Evolutionary conservation across 75 land plant genomes (phyloP), one percentile per base, ranked within the genome.

Genomic region (Adiantum capillusveneris): DNA sequence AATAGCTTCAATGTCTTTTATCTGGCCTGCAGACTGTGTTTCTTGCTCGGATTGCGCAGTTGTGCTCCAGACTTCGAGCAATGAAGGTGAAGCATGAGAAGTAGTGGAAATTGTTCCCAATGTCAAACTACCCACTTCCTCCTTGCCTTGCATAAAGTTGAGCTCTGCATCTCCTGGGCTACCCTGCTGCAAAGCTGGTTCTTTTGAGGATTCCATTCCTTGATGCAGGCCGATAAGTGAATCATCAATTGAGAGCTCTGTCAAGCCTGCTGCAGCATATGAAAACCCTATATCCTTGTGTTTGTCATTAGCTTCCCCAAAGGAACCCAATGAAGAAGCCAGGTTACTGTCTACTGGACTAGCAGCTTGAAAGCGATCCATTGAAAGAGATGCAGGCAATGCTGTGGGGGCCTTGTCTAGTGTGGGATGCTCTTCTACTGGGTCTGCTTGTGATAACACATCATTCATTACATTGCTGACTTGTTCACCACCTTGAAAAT

Each of bases 41-140:
- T 46, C 50, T 6, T 46, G 50, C 50, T 46, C 50, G 17, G 18
- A 46, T 46, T 46, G 50, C 17, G 50, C 18, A 6, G 50, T 46
- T 18, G 50, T 46, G 6, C 50, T 46, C 50, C 50, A 46, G 2
- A 46, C 50, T 18, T 46, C 50, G 14, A 46, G 18, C 50, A 46
- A 18, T 46, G 50, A 41, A 9, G 43, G 22, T 17, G 6, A 2
- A n/a, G 13, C 50, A 46, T 6, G 13, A 21, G 22, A 17, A 21
- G 50, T 14, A 6, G 22, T 5, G 14, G 50, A 21, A 2, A 14
- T 3, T 6, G 22, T 6, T 46, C 6, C 12, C 37, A 34, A 9
- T 5, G 37, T 34, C 3, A 34, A 34, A 34, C 37, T 34, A 34
- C 37, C 37, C 37, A 34, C 9, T 34, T 34, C 37, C 22, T 46